phyloP scores from a whole-genome alignment of 2,329 filamentous ascomycete genomes.

The Penicillium sp. region DNA sequence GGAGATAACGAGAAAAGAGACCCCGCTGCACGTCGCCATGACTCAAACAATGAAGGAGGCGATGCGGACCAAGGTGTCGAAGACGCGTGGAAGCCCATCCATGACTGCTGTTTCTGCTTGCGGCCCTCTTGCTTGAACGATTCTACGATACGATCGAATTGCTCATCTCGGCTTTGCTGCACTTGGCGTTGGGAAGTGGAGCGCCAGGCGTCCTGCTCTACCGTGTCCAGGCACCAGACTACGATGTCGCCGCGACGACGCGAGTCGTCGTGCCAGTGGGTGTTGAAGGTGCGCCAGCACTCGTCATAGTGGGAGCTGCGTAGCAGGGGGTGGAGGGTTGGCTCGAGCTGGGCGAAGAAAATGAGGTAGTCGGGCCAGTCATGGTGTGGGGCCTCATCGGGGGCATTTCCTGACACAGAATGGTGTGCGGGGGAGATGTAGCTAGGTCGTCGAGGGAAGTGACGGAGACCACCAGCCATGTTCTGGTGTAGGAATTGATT shows the following conservation, averaged over 20 bases:
- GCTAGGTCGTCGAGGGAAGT: conserved; percentile 36
- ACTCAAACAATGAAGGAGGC: conserved; percentile 13
- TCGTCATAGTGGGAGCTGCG: conserved; percentile 53
- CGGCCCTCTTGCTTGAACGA: conserved; percentile 29
- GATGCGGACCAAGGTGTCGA: conserved; percentile 2
- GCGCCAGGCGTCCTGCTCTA: conserved; percentile 40
- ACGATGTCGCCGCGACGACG: conserved; percentile 62
- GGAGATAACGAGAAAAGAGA: conserved; percentile 17
- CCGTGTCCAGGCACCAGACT: conserved; percentile 55
- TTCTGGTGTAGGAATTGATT: conserved; percentile 56
- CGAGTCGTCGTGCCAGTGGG: conserved; percentile 63
- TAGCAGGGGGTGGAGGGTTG: conserved; percentile 46
- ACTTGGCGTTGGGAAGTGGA: conserved; percentile 25
- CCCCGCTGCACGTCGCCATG: conserved; percentile 19
- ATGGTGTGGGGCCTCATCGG: conserved; percentile 23
- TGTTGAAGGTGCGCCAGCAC: conserved; percentile 62
- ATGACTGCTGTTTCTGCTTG: conserved; percentile 14
- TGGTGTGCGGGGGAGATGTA: conserved; percentile 22
- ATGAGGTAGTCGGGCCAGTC: conserved; percentile 51
- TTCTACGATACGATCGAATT: conserved; percentile 40
- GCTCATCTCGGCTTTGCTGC: conserved; percentile 29
- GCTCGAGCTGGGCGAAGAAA: conserved; percentile 60
- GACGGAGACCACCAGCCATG: conserved; percentile 47
- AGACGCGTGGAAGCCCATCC: conserved; percentile 12
- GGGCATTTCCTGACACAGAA: neutral